Conservation (phyloP, 2,329 filamentous ascomycete species). For the Hymenoscyphus salicellus region DNA sequence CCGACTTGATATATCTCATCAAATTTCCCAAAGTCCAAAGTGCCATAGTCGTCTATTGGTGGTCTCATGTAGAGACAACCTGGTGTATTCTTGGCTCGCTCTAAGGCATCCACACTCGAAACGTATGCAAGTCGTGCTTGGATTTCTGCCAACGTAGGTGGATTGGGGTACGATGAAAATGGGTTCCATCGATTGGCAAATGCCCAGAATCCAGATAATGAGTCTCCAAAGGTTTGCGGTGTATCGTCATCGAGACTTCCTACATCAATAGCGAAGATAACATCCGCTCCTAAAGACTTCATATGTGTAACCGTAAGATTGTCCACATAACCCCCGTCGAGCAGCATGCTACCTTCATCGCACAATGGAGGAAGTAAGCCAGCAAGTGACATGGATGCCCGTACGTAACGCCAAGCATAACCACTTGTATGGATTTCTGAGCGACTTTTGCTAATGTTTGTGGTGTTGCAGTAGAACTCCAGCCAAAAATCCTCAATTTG, state of each 20-base stretch:
- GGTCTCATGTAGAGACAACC: constrained; percentile 97
- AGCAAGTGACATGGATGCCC: constrained; percentile 94
- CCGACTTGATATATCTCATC: constrained; percentile 93
- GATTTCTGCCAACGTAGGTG: constrained; percentile 91
- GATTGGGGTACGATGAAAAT: constrained; percentile 83
- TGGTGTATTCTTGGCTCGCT: constrained; percentile 84
- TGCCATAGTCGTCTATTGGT: constrained; percentile 89
- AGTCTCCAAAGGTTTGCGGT: constrained; percentile 90
- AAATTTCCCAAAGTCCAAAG: constrained; percentile 94
- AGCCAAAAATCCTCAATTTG: constrained; percentile 99
- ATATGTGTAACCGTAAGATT: constrained; percentile 96
- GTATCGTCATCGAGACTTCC: constrained; percentile 88
- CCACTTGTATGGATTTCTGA: constrained; percentile 92
- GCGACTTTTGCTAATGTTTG: constrained; percentile 93
- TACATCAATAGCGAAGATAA: constrained; percentile 94
- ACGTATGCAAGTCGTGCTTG: constrained; percentile 94
- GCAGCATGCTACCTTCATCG: constrained; percentile 93
- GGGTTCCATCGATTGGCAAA: constrained; percentile 96
- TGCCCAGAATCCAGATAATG: constrained; percentile 91
- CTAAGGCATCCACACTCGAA: constrained; percentile 87
- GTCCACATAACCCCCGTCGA: constrained; percentile 96
- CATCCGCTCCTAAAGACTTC: constrained; percentile 87
- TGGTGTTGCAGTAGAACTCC: constrained; percentile 98
- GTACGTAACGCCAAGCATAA: constrained; percentile 95
- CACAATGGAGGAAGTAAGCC: constrained; percentile 90